A percentile compares a stretch with the other conserved stretches of the same genome.
phyloP scores from a whole-genome alignment of 371 early-diverging fungal genomes.

The Mucor circinelloides region DNA sequence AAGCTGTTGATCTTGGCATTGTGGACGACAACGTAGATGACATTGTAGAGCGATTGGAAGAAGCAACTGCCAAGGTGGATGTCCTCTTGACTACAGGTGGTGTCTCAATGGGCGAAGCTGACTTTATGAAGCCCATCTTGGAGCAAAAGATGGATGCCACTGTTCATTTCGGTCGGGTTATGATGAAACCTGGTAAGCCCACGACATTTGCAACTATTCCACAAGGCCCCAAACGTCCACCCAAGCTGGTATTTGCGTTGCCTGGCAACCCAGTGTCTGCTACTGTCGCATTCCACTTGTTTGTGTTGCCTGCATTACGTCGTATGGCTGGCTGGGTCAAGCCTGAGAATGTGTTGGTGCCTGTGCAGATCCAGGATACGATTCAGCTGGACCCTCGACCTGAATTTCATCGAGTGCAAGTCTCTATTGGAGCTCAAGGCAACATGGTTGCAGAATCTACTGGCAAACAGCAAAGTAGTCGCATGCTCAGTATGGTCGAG shows the following conservation, averaged over 20 bases:
- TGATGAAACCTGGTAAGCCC: constrained; percentile 94
- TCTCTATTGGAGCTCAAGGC: constrained; percentile 26
- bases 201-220: constrained; percentile 88
- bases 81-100: constrained; percentile 91
- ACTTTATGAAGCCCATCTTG: constrained; percentile 84
- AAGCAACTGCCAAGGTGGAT: constrained; percentile 67
- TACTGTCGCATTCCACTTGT: constrained; percentile 83
- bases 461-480: constrained; percentile 78
- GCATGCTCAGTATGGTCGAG: constrained; percentile 76
- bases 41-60: constrained; percentile 49
- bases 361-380: constrained; percentile 66
- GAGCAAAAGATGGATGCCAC: constrained; percentile 75
- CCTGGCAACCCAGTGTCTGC: constrained; percentile 96
- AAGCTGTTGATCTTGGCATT: constrained; percentile 77
- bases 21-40: constrained; percentile 68
- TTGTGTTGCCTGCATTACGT: constrained; percentile 84
- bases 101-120: constrained; percentile 95
- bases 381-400: constrained; percentile 79
- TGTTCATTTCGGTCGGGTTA: constrained; percentile 88
- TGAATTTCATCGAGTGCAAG: constrained; percentile 80
- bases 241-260: constrained; percentile 77
- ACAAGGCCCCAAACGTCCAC: constrained; percentile 25
- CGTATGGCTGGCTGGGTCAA: constrained; percentile 68
- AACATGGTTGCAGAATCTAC: constrained; percentile 66
- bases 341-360: constrained; percentile 49